Percentiles rank a stretch among this genome's conserved stretches.
These are phyloP conservation scores for Phascolomyces articulosus DNA, from an alignment of 371 early-diverging fungal genomes.

Conservation along the genomic window DNA sequence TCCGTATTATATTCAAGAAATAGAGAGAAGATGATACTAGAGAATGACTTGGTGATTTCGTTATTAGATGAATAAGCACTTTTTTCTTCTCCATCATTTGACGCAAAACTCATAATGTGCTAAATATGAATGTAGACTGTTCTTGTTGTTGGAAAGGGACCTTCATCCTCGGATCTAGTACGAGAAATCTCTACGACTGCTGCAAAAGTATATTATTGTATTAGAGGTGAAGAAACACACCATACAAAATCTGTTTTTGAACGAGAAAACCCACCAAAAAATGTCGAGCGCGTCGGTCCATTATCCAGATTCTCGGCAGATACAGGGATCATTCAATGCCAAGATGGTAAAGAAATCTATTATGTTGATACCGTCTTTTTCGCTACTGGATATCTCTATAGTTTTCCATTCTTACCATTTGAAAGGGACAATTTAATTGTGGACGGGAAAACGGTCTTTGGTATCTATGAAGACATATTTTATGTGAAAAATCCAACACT, in stretches of 20 bases:
- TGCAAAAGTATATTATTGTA: constrained; percentile 42
- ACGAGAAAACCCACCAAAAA: constrained; percentile 11
- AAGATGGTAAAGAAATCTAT: constrained; percentile 32
- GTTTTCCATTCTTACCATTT: constrained; percentile 57
- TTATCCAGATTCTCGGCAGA: background rate
- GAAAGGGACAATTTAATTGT: constrained; percentile 26
- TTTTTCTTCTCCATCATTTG: no score
- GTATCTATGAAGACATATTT: constrained; percentile 52
- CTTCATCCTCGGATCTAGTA: constrained; percentile 51
- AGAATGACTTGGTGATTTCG: no score
- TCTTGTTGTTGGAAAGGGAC: constrained; percentile 52
- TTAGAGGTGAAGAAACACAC: constrained; percentile 31
- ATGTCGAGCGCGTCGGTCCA: constrained; percentile 21
- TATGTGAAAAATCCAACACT: constrained; percentile 58
- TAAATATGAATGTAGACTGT: constrained; percentile 19
- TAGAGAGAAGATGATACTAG: no score
- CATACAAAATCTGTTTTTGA: constrained; percentile 20
- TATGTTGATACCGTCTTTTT: constrained; percentile 53
- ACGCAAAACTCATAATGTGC: no score
- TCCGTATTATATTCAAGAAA: no score
- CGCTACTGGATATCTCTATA: constrained; percentile 65
- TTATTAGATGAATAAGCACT: no score
- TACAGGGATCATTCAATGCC: constrained; percentile 22
- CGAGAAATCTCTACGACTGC: constrained; percentile 48
- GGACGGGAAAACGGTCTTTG: constrained; percentile 46